phyloP scores from a whole-genome alignment of 192 early-diverging fungal species.

The Linderina pennispora region DNA sequence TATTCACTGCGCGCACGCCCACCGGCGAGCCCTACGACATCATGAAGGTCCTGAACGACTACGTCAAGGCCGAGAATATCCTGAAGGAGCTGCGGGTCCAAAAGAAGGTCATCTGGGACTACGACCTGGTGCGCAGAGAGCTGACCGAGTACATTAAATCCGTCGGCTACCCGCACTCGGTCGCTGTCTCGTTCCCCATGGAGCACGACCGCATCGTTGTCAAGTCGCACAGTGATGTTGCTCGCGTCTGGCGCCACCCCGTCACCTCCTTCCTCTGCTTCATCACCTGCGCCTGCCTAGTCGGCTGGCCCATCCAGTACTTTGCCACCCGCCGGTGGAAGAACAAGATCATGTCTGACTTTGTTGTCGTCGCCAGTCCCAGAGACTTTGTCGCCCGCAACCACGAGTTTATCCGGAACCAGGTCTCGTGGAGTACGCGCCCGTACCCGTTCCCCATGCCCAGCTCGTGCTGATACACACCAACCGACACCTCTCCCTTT shows the following conservation, averaged over 20 bases:
- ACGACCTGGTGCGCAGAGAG: slow-evolving; percentile 24
- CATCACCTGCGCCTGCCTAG: slow-evolving; percentile 29
- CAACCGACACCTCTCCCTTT: too few relatives aligned
- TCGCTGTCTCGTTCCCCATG: slow-evolving; percentile 32
- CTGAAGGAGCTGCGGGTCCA: slow-evolving; percentile 35
- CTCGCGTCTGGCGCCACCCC: slow-evolving; percentile 32
- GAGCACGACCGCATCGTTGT: slow-evolving; percentile 25
- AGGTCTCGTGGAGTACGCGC: slow-evolving; percentile 21
- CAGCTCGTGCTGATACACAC: not conserved
- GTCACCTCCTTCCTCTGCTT: slow-evolving; percentile 29
- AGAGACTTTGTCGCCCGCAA: slow-evolving; percentile 31
- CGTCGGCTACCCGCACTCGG: slow-evolving; percentile 37
- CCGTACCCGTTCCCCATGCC: not conserved
- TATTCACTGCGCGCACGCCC: slow-evolving; percentile 22
- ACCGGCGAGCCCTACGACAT: slow-evolving; percentile 31
- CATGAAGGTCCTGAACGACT: slow-evolving; percentile 14
- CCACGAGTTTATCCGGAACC: slow-evolving; percentile 28
- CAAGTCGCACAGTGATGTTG: slow-evolving; percentile 12
- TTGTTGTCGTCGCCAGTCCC: slow-evolving; percentile 35
- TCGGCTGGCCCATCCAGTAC: slow-evolving; percentile 39
- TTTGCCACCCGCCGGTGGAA: slow-evolving; percentile 21
- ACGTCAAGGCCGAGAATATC: slow-evolving; percentile 23
- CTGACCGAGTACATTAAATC: slow-evolving; percentile 9
- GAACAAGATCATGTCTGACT: slow-evolving; percentile 39
- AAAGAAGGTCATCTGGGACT: slow-evolving; percentile 47